Conservation (phyloP, 148 eudicot genomes). For the Heliamphora exappendiculata region DNA sequence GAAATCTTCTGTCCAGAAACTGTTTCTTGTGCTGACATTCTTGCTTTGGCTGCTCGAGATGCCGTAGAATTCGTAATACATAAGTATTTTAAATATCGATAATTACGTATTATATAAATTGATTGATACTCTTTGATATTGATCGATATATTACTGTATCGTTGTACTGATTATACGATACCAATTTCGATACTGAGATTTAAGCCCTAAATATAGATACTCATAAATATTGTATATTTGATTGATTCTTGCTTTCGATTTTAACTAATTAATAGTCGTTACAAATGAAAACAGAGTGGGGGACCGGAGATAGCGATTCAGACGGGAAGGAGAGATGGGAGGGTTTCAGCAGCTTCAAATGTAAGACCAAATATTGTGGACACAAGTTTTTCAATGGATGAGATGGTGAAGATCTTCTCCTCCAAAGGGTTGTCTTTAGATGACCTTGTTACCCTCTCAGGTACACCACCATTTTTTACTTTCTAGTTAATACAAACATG, state of each 20-base stretch:
- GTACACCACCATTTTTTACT: conserved; percentile 19
- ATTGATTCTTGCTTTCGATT: background rate
- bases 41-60: conserved; percentile 69
- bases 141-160: too few relatives aligned
- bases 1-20: conserved; percentile 56
- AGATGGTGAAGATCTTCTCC: conserved; percentile 40
- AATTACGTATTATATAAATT: too few relatives aligned
- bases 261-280: background rate
- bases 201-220: background rate
- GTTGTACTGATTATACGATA: too few relatives aligned
- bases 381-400: conserved; percentile 56
- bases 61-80: conserved; percentile 53
- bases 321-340: conserved; percentile 68
- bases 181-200: too few relatives aligned
- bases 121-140: too few relatives aligned
- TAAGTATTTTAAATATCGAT: too few relatives aligned
- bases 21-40: conserved; percentile 75
- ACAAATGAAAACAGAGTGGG: conserved; percentile 44
- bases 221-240: too few relatives aligned
- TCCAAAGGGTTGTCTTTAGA: conserved; percentile 56
- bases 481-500: background rate
- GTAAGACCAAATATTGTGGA: conserved; percentile 69
- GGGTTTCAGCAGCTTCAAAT: conserved; percentile 37
- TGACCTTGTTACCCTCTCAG: conserved; percentile 68
- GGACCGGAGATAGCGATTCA: conserved; percentile 55